Evolutionary conservation across 345 rosid genomes (phyloP), one percentile per base, ranked within the genome.

Genomic region (Pseudoturritis turrita): DNA sequence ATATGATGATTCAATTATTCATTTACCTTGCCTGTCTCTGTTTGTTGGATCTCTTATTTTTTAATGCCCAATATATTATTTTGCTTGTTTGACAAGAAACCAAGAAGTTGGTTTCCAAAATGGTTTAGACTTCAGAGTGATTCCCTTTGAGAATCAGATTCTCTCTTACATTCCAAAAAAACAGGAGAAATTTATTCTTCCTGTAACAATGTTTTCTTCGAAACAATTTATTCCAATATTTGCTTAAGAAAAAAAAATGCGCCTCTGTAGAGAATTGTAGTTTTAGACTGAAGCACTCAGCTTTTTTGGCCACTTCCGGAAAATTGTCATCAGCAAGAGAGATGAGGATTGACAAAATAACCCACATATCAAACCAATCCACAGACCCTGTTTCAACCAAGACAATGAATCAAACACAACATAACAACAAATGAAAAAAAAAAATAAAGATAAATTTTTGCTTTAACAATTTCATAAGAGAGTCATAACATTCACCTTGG

Each of bases 301-400:
- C 36, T 68, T 68, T 74, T 68, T 68, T 74, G 26, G 43, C 98
- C 97, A 92, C 65, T 81, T 87, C 9, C 81, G 65, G 45, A 75
- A 71, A 7, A 77, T 65, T 7, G 83, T 65, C 25, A 90, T 80
- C 9, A 87, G 6, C 67, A 81, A 50, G 12, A 86, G 87, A 1
- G 83, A 61, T 62, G 51, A 10, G 2, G 85, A 52, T 79, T 88
- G 91, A 51, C 70, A 75, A 26, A 73, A 66, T 12, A 90, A 67
- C 1, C 92, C 88, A 9, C 96, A 86, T 28, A 87, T 89, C 53
- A 89, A 26, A 51, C 97, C 97, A 9, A 80, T 83, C 97, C 93
- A 90, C 51, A 90, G 77, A 28, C 92, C 97, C 96, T 87, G 80
- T 15, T 18, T 10, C 45, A 31, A 62, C 54, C 60, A 45, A 26